Evolutionary conservation across 495 filamentous ascomycete genomes (phyloP).

Genomic region (Tuber melanosporum): DNA sequence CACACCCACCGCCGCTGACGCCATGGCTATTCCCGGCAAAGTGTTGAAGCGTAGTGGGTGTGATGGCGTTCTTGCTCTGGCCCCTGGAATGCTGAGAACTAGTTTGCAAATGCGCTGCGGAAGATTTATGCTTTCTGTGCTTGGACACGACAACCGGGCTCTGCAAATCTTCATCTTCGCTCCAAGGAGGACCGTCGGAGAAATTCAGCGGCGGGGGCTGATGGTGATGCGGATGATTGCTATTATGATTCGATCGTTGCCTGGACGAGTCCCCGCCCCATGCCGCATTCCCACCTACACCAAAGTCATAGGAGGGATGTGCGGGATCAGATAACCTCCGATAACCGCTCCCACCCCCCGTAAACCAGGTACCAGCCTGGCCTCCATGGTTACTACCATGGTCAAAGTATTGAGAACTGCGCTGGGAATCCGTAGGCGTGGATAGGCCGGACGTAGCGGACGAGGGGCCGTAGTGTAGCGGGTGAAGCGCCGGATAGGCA

Average conservation of each 20-base stretch:
- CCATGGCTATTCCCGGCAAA: conserved; percentile 19
- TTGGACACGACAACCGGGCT: conserved; percentile 69
- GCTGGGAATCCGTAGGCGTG: conserved; percentile 62
- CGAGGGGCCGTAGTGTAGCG: conserved; percentile 87
- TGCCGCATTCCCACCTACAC: conserved; percentile 44
- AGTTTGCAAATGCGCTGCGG: conserved; percentile 46
- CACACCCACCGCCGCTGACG: not conserved
- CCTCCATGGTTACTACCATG: conserved; percentile 13
- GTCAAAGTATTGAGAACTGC: conserved; percentile 50
- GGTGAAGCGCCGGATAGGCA: conserved; percentile 75
- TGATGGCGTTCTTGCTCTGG: conserved; percentile 35
- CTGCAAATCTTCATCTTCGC: conserved; percentile 91
- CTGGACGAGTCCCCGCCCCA: conserved; percentile 41
- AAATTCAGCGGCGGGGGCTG: conserved; percentile 81
- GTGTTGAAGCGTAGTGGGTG: conserved; percentile 30
- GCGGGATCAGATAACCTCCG: conserved; percentile 77
- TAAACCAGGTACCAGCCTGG: conserved; percentile 35
- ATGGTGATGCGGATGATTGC: conserved; percentile 44
- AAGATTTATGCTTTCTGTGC: conserved; percentile 79
- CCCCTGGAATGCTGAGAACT: conserved; percentile 31
- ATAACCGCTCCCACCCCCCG: conserved; percentile 40
- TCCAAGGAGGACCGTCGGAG: conserved; percentile 89
- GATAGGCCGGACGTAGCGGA: conserved; percentile 68
- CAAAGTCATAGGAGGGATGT: conserved; percentile 51
- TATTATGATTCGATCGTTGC: conserved; percentile 11